Conservation (phyloP, 2,329 filamentous ascomycete species). For the Coleophoma cylindrospora region DNA sequence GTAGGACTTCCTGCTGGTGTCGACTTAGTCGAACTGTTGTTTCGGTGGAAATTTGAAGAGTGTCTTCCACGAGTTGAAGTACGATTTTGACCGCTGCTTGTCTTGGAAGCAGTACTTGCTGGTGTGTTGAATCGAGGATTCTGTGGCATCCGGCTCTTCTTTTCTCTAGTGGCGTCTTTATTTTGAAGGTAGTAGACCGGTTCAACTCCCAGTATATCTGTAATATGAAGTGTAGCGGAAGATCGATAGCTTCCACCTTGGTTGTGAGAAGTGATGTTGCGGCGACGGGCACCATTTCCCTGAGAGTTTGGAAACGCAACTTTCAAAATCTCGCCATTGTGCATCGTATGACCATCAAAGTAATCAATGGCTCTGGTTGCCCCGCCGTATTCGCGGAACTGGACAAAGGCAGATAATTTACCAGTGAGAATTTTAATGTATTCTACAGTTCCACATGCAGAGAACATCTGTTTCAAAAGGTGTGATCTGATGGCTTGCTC, state of each 20-base stretch:
- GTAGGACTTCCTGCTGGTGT: no score
- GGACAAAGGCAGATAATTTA: not conserved
- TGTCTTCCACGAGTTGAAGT: no score
- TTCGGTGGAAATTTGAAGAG: no score
- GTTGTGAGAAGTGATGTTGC: not conserved
- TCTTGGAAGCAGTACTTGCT: no score
- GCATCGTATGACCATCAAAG: not conserved
- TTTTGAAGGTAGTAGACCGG: no score
- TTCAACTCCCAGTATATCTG: no score
- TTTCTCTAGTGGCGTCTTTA: no score
- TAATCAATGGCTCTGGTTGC: not conserved
- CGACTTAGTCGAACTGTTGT: no score
- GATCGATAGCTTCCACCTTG: not conserved
- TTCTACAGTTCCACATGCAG: not conserved
- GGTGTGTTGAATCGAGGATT: no score
- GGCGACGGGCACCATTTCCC: not conserved
- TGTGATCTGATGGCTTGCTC: not conserved
- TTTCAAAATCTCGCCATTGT: not conserved
- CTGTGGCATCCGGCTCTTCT: no score
- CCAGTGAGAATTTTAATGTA: not conserved
- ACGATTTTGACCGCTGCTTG: no score
- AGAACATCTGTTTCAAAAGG: not conserved
- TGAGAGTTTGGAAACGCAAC: not conserved
- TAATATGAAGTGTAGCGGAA: not conserved
- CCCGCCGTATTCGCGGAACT: not conserved